Percentiles rank a stretch among this genome's conserved stretches.
Evolutionary conservation across 1,139 yeast species (phyloP).

Genomic region (Suhomyces ambrosiae): DNA sequence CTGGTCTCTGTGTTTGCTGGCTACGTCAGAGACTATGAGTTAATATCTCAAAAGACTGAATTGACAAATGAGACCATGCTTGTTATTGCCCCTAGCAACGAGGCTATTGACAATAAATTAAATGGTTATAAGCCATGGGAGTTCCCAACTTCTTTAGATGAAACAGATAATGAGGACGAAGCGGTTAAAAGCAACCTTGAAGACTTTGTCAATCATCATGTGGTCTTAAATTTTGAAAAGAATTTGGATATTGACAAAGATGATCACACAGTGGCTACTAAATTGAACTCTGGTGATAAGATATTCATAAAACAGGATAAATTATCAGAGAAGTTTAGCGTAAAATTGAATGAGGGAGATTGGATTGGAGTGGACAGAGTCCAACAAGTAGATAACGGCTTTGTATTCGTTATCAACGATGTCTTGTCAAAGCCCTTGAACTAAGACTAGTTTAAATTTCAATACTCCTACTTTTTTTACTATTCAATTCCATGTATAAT

Average conservation of each 20-base stretch:
- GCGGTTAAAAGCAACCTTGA: slow-evolving; percentile 49
- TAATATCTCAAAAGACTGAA: slow-evolving; percentile 45
- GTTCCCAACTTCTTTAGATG: slow-evolving; percentile 52
- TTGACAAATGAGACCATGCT: slow-evolving; percentile 38
- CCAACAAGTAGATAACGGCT: slow-evolving; percentile 60
- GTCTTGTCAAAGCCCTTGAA: slow-evolving; percentile 19
- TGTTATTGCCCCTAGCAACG: slow-evolving; percentile 63
- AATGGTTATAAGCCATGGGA: slow-evolving; percentile 65
- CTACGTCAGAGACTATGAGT: slow-evolving; percentile 56
- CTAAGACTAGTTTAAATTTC: no score
- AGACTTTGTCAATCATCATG: slow-evolving; percentile 57
- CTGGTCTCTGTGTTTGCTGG: slow-evolving; percentile 55
- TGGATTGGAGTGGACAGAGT: slow-evolving; percentile 43
- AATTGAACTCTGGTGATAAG: slow-evolving; percentile 42
- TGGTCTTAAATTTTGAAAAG: slow-evolving; percentile 33
- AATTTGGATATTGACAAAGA: slow-evolving; percentile 21
- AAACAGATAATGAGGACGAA: slow-evolving; percentile 32
- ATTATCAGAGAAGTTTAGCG: slow-evolving; percentile 28
- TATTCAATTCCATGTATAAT: no score
- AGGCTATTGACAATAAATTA: slow-evolving; percentile 45
- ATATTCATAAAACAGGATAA: slow-evolving; percentile 43
- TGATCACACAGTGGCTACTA: slow-evolving; percentile 29
- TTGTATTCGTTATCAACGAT: slow-evolving; percentile 33
- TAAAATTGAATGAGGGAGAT: slow-evolving; percentile 24
- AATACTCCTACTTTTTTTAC: not conserved